These are phyloP conservation scores for Firmiana major DNA, from an alignment of 345 rosid genomes.

Conservation along the genomic window DNA sequence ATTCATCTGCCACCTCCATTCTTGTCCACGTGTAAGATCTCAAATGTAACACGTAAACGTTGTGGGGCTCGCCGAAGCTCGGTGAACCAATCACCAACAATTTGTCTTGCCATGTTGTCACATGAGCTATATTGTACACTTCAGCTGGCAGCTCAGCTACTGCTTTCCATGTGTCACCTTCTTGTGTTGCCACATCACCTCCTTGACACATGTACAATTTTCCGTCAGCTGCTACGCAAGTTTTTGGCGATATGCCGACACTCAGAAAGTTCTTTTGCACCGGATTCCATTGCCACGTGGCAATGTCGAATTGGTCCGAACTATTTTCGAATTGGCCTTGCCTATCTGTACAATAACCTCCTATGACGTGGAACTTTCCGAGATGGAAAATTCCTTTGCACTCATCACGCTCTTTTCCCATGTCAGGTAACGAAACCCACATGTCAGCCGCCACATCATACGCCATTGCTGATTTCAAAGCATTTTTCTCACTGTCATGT, in stretches of 20 bases:
- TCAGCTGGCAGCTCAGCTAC: slow-evolving; percentile 52
- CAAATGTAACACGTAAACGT: slow-evolving; percentile 31
- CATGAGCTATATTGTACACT: slow-evolving; percentile 28
- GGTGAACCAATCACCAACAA: slow-evolving; percentile 58
- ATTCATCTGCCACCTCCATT: slow-evolving; percentile 31
- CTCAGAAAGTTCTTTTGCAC: slow-evolving; percentile 30
- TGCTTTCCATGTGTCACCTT: slow-evolving; percentile 37
- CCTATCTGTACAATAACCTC: slow-evolving; percentile 70
- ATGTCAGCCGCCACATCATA: slow-evolving; percentile 56
- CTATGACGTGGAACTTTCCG: slow-evolving; percentile 67
- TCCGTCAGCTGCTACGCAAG: slow-evolving; percentile 27
- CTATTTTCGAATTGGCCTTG: slow-evolving; percentile 61
- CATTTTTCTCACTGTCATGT: slow-evolving; percentile 62
- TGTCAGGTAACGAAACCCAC: slow-evolving; percentile 63
- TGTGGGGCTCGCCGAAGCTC: slow-evolving; percentile 32
- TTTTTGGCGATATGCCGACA: slow-evolving; percentile 30
- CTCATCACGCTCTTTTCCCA: slow-evolving; percentile 73
- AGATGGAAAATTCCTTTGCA: slow-evolving; percentile 55
- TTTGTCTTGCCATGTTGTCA: slow-evolving; percentile 40
- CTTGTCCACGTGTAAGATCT: slow-evolving; percentile 39
- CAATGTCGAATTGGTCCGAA: slow-evolving; percentile 42
- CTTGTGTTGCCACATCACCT: slow-evolving; percentile 31
- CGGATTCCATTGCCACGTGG: slow-evolving; percentile 45
- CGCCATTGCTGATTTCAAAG: slow-evolving; percentile 52
- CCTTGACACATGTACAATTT: slow-evolving; percentile 39